Base-by-base conservation (phyloP, 306 rosid genomes). In the Lagenaria siceraria region DNA sequence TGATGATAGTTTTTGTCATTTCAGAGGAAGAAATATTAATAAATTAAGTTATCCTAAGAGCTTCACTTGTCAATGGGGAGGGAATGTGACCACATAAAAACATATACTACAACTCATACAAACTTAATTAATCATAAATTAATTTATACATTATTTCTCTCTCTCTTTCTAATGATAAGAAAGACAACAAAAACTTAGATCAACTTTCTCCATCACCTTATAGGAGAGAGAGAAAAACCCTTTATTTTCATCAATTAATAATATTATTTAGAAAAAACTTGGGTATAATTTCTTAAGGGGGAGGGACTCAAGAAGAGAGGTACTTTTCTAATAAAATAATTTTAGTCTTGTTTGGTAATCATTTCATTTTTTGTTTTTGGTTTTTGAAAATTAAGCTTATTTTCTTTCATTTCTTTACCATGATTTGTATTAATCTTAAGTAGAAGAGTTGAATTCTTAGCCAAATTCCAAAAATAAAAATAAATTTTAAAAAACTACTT, bases 11-110 rank as follows among this genome's bases (percentile, higher is more conserved):
- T 43, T 66, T 51, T 21, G 74, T 68, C 76, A 21, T 31, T 75
- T 80, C 48, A 24, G 62, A 38, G 36, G 6, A 46, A 70, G 13
- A 68, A 56, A 31, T 68, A 40, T 36, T 68, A 68, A 24, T 76
- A 79, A 79, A 76, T 56, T 76, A 79, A 43, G 49, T 83, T 70
- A 83, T 83, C 81, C 69, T 14, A 19, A 25, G 46, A 79, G 31
- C 59, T 65, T 76, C 64, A 15, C 65, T 33, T 78, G 66, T 65
- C 74, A 74, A 74, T 42, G 64, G 81, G 43, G 48, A 70, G 77
- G 61, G 81, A 61, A 77, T 38, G 80, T 80, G 79, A 61, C 83
- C 75, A 35, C 77, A 68, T 11, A 75, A 36, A n/a, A 75, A 69
- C 75, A 69, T 69, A 2, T 21, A 42, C 54, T 69, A 43, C 75